Evolutionary conservation across 2,329 filamentous ascomycete genomes (phyloP).

Genomic region (Piedraia hortae): DNA sequence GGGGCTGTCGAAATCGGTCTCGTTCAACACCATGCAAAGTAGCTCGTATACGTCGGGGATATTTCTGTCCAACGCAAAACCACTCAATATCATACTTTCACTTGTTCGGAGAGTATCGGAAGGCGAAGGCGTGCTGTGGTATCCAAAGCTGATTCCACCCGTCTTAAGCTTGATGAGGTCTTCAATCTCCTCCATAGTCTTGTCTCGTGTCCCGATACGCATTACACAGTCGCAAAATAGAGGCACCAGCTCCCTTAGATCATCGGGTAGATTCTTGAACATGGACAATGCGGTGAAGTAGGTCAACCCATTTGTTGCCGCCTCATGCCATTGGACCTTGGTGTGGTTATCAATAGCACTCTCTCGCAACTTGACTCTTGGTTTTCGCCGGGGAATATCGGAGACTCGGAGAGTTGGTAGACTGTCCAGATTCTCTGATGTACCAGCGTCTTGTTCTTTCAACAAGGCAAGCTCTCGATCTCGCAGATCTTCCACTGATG

Average conservation of each 20-base stretch:
- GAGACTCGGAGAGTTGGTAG: constrained; percentile 66
- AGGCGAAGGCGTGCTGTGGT: constrained; percentile 58
- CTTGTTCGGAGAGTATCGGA: constrained; percentile 39
- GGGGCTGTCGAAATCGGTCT: constrained; percentile 70
- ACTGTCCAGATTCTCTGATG: constrained; percentile 61
- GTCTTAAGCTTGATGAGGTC: constrained; percentile 92
- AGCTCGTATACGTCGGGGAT: constrained; percentile 78
- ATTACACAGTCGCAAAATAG: constrained; percentile 81
- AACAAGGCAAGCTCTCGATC: constrained; percentile 56
- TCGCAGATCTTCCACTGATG: constrained; percentile 44
- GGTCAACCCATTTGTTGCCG: constrained; percentile 80
- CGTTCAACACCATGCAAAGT: constrained; percentile 48
- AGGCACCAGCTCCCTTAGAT: constrained; percentile 60
- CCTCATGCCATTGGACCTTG: constrained; percentile 68
- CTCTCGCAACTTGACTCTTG: constrained; percentile 38
- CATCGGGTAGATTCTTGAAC: constrained; percentile 52
- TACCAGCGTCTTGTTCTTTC: constrained; percentile 35
- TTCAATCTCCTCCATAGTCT: constrained; percentile 82
- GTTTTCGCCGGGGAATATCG: constrained; percentile 61
- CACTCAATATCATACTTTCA: constrained; percentile 62
- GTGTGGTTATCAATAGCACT: constrained; percentile 28
- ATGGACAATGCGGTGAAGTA: constrained; percentile 80
- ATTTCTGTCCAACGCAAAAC: constrained; percentile 72
- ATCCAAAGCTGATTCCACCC: constrained; percentile 61
- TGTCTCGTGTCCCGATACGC: constrained; percentile 66